A percentile compares a stretch with the other conserved stretches of the same genome.
Evolutionary conservation across 2,329 filamentous ascomycete species (phyloP).

Genomic region (Cladophialophora psammophila): DNA sequence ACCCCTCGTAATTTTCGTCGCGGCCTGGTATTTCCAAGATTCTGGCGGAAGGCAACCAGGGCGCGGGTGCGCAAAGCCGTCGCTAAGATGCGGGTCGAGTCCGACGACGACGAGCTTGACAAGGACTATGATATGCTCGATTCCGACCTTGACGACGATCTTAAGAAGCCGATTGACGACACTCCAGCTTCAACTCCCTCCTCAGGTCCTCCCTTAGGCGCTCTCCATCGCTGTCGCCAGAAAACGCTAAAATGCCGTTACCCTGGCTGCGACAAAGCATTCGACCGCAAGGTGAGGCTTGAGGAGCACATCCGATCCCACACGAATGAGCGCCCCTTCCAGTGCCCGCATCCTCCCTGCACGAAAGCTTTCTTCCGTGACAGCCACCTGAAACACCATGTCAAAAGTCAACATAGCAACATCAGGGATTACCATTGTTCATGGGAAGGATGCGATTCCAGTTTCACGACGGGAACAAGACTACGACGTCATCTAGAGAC

Average conservation of each 20-base stretch:
- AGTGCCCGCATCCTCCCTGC: constrained; percentile 73
- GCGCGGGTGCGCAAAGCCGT: constrained; percentile 13
- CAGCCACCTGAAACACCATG: constrained; percentile 84
- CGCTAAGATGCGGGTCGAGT: constrained; percentile 36
- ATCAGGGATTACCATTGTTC: constrained; percentile 74
- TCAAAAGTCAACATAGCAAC: constrained; percentile 79
- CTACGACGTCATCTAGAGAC: constrained; percentile 79
- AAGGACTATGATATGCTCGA: constrained; percentile 38
- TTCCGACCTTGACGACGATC: constrained; percentile 28
- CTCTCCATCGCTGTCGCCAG: constrained; percentile 65
- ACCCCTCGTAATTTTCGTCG: constrained; percentile 22
- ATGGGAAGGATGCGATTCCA: constrained; percentile 77
- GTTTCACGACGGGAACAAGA: constrained; percentile 79
- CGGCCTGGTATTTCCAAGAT: constrained; percentile 10
- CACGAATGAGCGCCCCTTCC: constrained; percentile 81
- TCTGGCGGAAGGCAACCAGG: constrained; percentile 17
- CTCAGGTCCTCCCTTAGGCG: constrained; percentile 29
- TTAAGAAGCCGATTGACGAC: constrained; percentile 27
- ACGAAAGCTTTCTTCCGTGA: constrained; percentile 85
- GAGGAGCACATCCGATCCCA: constrained; percentile 83
- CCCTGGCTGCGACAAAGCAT: constrained; percentile 78
- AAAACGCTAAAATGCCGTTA: constrained; percentile 81
- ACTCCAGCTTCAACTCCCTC: constrained; percentile 41
- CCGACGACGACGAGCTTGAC: constrained; percentile 36
- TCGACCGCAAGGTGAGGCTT: constrained; percentile 84